A percentile compares a stretch with the other conserved stretches of the same genome.
Conservation (phyloP, 148 eudicot genomes). For the Spergularia marina region DNA sequence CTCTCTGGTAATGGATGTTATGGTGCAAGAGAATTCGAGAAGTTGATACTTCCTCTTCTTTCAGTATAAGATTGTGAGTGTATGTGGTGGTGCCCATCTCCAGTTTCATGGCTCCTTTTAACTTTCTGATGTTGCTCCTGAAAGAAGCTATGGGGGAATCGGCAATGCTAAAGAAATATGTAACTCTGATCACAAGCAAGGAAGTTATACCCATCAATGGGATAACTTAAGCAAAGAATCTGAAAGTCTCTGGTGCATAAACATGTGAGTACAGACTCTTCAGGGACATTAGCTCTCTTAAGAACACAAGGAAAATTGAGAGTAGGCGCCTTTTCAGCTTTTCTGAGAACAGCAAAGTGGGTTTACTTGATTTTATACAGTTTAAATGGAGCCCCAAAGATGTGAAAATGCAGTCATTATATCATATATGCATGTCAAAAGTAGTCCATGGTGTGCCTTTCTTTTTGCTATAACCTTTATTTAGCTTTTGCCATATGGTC, state of each 20-base stretch:
- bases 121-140: conserved; percentile 37
- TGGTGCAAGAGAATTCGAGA: conserved; percentile 12
- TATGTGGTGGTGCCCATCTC: conserved; percentile 32
- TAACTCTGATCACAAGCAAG: conserved; percentile 58
- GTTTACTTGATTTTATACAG: neutral
- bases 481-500: neutral
- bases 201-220: conserved; percentile 39
- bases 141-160: conserved; percentile 43
- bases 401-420: conserved; percentile 15
- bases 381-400: conserved; percentile 10
- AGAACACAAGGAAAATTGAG: conserved; percentile 8
- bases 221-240: conserved; percentile 33
- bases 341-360: neutral
- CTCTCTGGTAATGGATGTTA: neutral
- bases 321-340: conserved; percentile 18
- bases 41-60: conserved; percentile 36
- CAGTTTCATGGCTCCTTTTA: conserved; percentile 38
- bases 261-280: conserved; percentile 9
- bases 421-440: conserved; percentile 5
- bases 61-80: conserved; percentile 35
- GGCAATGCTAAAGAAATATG: conserved; percentile 38
- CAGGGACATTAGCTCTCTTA: neutral
- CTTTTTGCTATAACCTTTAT: neutral
- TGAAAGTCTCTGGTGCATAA: conserved; percentile 8
- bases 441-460: conserved; percentile 9